phyloP scores from a whole-genome alignment of 2,329 filamentous ascomycete genomes.

The Colletotrichum sp. region DNA sequence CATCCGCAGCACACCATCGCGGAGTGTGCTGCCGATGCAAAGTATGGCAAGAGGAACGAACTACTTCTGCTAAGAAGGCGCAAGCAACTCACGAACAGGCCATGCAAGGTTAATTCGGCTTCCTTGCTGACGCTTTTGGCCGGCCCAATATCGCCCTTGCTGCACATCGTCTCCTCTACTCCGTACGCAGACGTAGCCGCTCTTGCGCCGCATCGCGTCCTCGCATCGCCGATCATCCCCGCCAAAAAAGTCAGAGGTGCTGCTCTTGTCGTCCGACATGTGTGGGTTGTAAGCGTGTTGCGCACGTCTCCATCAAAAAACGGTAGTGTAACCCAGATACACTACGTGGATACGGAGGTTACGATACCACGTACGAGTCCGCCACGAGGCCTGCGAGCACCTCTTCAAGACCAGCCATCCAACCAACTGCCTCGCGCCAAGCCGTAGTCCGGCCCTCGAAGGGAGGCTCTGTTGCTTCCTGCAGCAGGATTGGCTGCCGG shows the following conservation, averaged over 20 bases:
- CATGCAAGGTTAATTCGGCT: slow-evolving; percentile 13
- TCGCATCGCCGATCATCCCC: background rate
- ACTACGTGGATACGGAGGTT: background rate
- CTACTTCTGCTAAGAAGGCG: background rate
- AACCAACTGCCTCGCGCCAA: slow-evolving; percentile 4
- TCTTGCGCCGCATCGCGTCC: background rate
- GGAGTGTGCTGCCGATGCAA: background rate
- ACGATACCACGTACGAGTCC: background rate
- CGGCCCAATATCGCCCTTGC: background rate
- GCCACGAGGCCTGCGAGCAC: background rate
- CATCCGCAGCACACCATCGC: background rate
- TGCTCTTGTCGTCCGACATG: slow-evolving; percentile 2
- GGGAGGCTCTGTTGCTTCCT: slow-evolving; percentile 10
- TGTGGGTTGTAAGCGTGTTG: background rate
- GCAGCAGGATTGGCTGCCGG: slow-evolving; percentile 21
- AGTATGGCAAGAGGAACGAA: background rate
- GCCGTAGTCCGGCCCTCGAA: background rate
- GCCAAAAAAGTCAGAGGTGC: background rate
- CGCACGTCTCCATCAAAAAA: background rate
- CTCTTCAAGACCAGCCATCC: background rate
- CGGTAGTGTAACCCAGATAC: background rate
- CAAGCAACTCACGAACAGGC: background rate
- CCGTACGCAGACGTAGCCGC: background rate
- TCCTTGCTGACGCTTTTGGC: background rate
- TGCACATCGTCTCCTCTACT: background rate